Base-by-base conservation (phyloP, 2,329 filamentous ascomycete species). In the Colletotrichum liriopes region DNA sequence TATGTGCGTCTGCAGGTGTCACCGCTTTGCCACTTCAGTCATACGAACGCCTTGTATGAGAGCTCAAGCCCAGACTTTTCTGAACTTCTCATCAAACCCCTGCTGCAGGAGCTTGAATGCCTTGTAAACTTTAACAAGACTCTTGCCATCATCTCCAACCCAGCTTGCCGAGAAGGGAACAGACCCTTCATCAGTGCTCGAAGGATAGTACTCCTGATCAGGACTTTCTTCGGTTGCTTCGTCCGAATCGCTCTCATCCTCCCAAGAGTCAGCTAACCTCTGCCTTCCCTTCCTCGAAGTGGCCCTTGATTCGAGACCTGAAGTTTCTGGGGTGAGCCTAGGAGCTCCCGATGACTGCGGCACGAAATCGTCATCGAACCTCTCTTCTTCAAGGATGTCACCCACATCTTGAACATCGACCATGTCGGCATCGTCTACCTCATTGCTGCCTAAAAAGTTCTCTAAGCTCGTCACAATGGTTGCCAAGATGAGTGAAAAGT, bases 381-480 rank as follows among this genome's bases (percentile, higher is more conserved):
- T 80, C 80, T 81, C 79, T 64, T 89, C 86, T 14, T 84, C 82
- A 3, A 84, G 83, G 59, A 56, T 71, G 54, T 78, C 77, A 7
- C 87, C 84, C 54, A 49, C 75, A 58, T 77, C 76, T 9, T 87
- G 84, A 55, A 85, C 81, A 51, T 87, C 87, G 74, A 85, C 83
- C 14, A 88, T 77, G 2, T 76, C 67, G 1, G 78, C 73, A 20
- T 75, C 77, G 16, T 77, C 72, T 0, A 71, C 68, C 32, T 75
- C 76, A 54, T 84, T 80, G 3, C 81, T 78, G 3, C 29, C 29
- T 9, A 88, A 81, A 75, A 91, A 88, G 73, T 88, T 88, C 7
- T 85, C 85, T 2, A 93, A 79, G 59, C 88, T 90, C 0, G 91
- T 91, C 43, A 93, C 88, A 74, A 96, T 93, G 12, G 94, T 94